Conservation (phyloP, 2,329 filamentous ascomycete species). For the Cytospora mali region DNA sequence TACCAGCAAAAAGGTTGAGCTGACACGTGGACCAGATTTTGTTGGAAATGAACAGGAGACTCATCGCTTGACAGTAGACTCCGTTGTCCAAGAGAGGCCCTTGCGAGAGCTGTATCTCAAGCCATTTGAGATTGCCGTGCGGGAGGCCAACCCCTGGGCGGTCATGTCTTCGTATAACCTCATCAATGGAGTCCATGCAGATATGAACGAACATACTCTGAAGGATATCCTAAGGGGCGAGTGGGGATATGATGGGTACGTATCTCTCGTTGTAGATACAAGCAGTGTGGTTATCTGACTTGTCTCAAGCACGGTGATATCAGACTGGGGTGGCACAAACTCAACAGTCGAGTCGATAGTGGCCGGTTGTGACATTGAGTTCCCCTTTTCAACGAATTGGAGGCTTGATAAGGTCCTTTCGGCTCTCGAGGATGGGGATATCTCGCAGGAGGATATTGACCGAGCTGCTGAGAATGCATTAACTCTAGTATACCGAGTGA, state of each 20-base stretch:
- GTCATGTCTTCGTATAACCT: slow-evolving; percentile 72
- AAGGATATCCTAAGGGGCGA: slow-evolving; percentile 61
- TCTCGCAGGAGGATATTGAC: slow-evolving; percentile 55
- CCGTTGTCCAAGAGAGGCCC: slow-evolving; percentile 64
- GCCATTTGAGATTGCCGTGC: slow-evolving; percentile 72
- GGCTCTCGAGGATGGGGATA: slow-evolving; percentile 51
- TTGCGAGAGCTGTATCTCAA: slow-evolving; percentile 73
- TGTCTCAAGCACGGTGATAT: slow-evolving; percentile 53
- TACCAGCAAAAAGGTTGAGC: slow-evolving; percentile 19
- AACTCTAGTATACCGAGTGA: slow-evolving; percentile 62
- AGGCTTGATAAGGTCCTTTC: slow-evolving; percentile 59
- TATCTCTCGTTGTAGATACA: slow-evolving; percentile 21
- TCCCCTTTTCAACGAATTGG: slow-evolving; percentile 59
- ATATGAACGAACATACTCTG: slow-evolving; percentile 58
- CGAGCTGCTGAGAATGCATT: slow-evolving; percentile 62
- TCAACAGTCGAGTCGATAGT: slow-evolving; percentile 58
- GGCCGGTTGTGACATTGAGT: slow-evolving; percentile 61
- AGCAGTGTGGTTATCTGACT: slow-evolving; percentile 29
- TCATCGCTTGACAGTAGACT: slow-evolving; percentile 65
- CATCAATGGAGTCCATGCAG: slow-evolving; percentile 64
- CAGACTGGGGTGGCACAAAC: slow-evolving; percentile 62
- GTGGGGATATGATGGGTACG: slow-evolving; percentile 63
- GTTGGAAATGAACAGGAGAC: slow-evolving; percentile 77
- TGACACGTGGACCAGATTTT: slow-evolving; percentile 50
- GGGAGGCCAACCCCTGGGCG: slow-evolving; percentile 70